Conservation (phyloP, 2,329 filamentous ascomycete species). For the Periconia sp. region DNA sequence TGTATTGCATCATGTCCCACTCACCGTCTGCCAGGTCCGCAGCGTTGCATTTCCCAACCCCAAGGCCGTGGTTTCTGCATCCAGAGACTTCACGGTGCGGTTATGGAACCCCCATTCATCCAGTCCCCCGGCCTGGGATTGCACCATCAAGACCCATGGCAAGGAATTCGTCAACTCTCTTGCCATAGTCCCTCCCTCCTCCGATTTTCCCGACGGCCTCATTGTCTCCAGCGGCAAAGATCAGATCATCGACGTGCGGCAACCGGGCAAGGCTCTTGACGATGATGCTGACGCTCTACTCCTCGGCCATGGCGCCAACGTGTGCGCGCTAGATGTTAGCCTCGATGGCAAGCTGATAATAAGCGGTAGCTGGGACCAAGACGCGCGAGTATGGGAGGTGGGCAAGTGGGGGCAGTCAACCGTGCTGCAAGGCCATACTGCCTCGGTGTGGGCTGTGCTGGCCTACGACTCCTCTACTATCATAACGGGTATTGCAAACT, state of each 20-base stretch:
- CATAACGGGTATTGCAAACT: conserved; percentile 65
- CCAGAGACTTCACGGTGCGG: conserved; percentile 88
- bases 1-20: not conserved
- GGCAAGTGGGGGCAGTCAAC: conserved; percentile 81
- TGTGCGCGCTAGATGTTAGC: conserved; percentile 84
- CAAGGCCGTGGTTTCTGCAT: conserved; percentile 79
- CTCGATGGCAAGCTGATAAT: conserved; percentile 76
- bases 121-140: conserved; percentile 74
- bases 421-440: conserved; percentile 76
- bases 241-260: conserved; percentile 87
- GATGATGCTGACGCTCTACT: conserved; percentile 86
- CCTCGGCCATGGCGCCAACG: conserved; percentile 84
- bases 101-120: conserved; percentile 76
- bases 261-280: conserved; percentile 68
- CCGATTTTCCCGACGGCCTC: conserved; percentile 75
- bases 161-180: conserved; percentile 88
- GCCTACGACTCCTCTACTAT: conserved; percentile 80
- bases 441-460: conserved; percentile 89
- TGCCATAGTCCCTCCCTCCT: conserved; percentile 73
- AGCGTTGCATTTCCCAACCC: conserved; percentile 78
- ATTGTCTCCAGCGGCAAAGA: conserved; percentile 90
- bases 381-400: conserved; percentile 86
- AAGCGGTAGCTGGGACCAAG: conserved; percentile 92
- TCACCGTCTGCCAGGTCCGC: conserved; percentile 71
- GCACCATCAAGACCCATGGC: conserved; percentile 78